Evolutionary conservation across 345 rosid genomes (phyloP), one percentile per base, ranked within the genome.

Genomic region (Euphorbia peplus): DNA sequence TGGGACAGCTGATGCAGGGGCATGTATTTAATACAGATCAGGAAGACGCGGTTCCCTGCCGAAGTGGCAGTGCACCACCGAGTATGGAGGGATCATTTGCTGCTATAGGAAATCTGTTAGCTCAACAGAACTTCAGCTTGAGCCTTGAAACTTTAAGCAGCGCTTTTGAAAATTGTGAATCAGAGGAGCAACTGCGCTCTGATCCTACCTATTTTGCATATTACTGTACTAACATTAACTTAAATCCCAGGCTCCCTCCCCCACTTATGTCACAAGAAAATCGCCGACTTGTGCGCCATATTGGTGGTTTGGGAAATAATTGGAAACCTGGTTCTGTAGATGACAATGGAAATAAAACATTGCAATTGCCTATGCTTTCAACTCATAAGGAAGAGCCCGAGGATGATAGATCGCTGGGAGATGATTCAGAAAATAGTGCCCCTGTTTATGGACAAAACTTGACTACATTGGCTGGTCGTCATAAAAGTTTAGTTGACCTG

Each of bases 61-160:
- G 97, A 78, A 93, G 98, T 70, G 97, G 96, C 18, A 93, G 98
- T 60, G 98, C 98, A 10, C 97, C 98, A 5, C 98, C 98, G 55
- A 93, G 91, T 67, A 89, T 93, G 92, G 98, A 93, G 84, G 97
- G 98, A 44, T 93, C 98, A 48, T 79, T 88, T 80, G 86, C 95
- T 67, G 90, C 97, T 66, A 71, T 90, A 70, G 89, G 87, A 55
- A 84, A 83, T 70, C 87, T 90, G 66, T 81, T 90, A 73, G 84
- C 87, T 61, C 88, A 82, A 69, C 84, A 88, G 30, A 87, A 83
- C 72, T 73, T 76, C 70, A 74, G 74, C 77, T 44, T 68, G 66
- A 76, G 80, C 81, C 70, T 87, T 73, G 87, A 83, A 68, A 86
- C 81, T 71, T 81, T 93, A 69, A 81, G 83, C 75, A 81, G 77